phyloP scores from a whole-genome alignment of 305 asterid genomes.

The Fraxinus dipetala region DNA sequence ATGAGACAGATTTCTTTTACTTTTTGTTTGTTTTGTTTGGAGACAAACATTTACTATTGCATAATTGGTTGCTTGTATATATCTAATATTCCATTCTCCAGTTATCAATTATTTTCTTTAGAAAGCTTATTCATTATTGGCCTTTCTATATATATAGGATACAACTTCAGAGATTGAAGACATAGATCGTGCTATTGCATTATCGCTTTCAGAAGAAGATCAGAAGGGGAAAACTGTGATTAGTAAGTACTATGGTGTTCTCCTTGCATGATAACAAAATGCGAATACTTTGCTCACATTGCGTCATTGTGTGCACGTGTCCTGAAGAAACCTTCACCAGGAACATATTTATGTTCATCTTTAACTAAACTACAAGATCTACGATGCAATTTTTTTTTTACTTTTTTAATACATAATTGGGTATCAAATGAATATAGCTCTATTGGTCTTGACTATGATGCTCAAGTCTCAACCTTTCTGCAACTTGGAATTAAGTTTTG shows the following conservation, averaged over 20 bases:
- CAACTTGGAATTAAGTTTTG: not conserved
- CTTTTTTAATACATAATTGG: not conserved
- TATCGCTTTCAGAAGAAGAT: conserved; percentile 81
- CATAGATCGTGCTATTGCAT: conserved; percentile 81
- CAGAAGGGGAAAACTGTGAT: conserved; percentile 49
- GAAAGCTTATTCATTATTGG: conserved; percentile 23
- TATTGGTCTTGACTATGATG: not conserved
- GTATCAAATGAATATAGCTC: not conserved
- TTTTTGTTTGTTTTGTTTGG: not conserved
- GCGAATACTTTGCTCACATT: not conserved
- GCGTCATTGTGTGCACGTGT: not conserved
- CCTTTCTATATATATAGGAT: conserved; percentile 28
- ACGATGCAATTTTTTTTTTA: not conserved
- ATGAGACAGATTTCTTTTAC: conserved; percentile 2
- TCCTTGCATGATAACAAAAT: not conserved
- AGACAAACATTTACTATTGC: not conserved
- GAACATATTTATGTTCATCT: not conserved
- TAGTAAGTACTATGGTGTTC: conserved; percentile 44
- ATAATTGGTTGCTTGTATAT: conserved; percentile 8
- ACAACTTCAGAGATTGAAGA: conserved; percentile 60
- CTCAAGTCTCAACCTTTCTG: not conserved
- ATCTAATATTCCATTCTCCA: not conserved
- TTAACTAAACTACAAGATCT: not conserved
- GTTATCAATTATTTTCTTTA: conserved; percentile 10
- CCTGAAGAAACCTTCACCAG: not conserved